These are phyloP conservation scores for Fusarium ambrosium DNA, from an alignment of 2,329 filamentous ascomycete genomes.

Conservation along the genomic window DNA sequence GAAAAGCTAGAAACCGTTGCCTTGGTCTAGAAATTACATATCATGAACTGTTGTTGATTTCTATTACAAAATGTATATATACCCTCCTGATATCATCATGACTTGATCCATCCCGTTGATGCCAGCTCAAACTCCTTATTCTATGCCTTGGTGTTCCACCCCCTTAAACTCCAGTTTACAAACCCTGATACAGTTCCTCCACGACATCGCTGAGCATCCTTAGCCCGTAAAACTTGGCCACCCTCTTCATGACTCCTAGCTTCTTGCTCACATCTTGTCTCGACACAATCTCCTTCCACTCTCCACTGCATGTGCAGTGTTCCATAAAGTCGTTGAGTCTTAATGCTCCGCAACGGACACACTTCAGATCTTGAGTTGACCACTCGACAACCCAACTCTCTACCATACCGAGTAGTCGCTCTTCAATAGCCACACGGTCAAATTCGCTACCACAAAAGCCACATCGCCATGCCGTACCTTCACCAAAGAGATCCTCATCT, in stretches of 20 bases:
- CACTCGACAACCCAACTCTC: constrained; percentile 83
- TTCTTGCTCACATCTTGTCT: constrained; percentile 74
- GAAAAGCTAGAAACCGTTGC: constrained; percentile 11
- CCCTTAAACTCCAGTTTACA: constrained; percentile 52
- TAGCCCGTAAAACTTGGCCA: constrained; percentile 84
- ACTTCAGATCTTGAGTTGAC: constrained; percentile 92
- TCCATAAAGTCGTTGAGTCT: constrained; percentile 95
- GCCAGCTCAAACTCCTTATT: constrained; percentile 36
- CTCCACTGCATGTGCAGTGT: constrained; percentile 92
- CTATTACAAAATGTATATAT: constrained; percentile 13
- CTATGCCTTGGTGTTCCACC: constrained; percentile 18
- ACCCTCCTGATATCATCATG: constrained; percentile 6
- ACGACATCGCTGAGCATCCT: constrained; percentile 85
- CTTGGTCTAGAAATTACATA: constrained; percentile 16
- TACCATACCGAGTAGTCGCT: constrained; percentile 82
- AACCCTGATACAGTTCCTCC: constrained; percentile 67
- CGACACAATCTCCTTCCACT: constrained; percentile 81
- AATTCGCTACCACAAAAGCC: constrained; percentile 81
- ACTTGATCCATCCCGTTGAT: constrained; percentile 5
- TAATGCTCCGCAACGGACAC: constrained; percentile 76
- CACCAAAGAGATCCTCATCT: constrained; percentile 80
- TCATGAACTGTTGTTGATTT: constrained; percentile 1
- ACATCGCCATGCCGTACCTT: constrained; percentile 77
- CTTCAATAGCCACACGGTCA: constrained; percentile 85
- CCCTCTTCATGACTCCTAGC: constrained; percentile 78